These are phyloP conservation scores for Globisporangium megalacanthum DNA, from an alignment of 352 stramenopile genomes.

Conservation along the genomic window DNA sequence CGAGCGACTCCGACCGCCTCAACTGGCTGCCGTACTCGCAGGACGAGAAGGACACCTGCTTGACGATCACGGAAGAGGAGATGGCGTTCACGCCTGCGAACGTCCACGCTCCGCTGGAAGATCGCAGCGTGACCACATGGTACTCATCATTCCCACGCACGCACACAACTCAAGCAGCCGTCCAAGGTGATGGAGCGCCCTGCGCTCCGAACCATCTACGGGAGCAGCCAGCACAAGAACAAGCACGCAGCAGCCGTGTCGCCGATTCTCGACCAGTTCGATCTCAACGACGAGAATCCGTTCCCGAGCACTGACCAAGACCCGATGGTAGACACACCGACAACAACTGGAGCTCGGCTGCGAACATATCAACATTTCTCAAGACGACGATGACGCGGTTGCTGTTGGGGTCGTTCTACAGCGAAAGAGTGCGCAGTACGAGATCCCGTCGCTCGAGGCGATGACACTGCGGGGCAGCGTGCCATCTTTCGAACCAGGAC, in stretches of 20 bases:
- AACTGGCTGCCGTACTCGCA: constrained; percentile 45
- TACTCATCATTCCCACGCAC: constrained; percentile 8
- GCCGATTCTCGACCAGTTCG: constrained; percentile 36
- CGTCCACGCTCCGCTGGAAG: constrained; percentile 49
- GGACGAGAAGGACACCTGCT: constrained; percentile 47
- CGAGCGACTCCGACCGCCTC: constrained; percentile 37
- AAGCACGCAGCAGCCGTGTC: constrained; percentile 51
- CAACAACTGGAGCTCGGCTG: constrained; percentile 8
- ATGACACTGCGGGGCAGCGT: background rate
- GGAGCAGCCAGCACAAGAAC: constrained; percentile 24
- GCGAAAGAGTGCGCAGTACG: constrained; percentile 11
- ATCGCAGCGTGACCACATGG: constrained; percentile 59
- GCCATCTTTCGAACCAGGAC: constrained; percentile 6
- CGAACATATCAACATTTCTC: constrained; percentile 4
- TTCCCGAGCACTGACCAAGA: constrained; percentile 2
- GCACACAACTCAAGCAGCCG: no score
- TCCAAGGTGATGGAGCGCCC: constrained; percentile 26
- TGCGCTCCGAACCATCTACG: constrained; percentile 36
- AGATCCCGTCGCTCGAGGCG: constrained; percentile 3
- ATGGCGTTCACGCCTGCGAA: constrained; percentile 54
- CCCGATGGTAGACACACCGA: constrained; percentile 1
- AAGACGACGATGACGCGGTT: constrained; percentile 10
- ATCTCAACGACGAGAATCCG: constrained; percentile 18
- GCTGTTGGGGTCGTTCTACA: constrained; percentile 3
- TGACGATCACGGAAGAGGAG: constrained; percentile 58